Evolutionary conservation across 257 asterid genomes (phyloP), one percentile per base, ranked within the genome.

Genomic region (Osmanthus fragrans): DNA sequence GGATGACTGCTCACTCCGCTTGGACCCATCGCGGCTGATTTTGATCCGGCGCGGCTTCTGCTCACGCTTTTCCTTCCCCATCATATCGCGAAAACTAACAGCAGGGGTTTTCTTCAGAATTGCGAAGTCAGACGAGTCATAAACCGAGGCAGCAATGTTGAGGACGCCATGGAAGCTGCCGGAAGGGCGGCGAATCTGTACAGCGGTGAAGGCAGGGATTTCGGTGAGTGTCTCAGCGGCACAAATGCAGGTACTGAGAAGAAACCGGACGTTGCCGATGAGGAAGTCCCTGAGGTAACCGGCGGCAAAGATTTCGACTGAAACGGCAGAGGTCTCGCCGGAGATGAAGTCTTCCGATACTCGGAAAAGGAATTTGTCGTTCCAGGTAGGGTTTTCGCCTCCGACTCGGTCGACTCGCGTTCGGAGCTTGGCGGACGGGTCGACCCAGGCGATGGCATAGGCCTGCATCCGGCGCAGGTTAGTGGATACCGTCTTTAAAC

Each of bases 371-470:
- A 95, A 95, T 34, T 90, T 92, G 84, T 93, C 99, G 83, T 96
- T 93, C 99, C 98, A 93, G 68, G 91, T 90, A 37, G 99, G 98
- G 80, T 92, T 93, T 47, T 87, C 97, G 63, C 91, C 87, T 23
- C 95, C 95, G 64, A 86, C 71, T 1, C 87, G 84, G 78, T 96
- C 99, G 34, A 88, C 75, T 4, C 86, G 83, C 51, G 97, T 87
- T n/a, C 92, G 92, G 79, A 95, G 97, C 82, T 93, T 95, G n/a
- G 77, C 69, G 1, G 89, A 79, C 0, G 97, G 82, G 82, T 90
- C 80, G 51, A 93, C 87, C 94, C 98, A 91, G 23, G 91, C 81
- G 56, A 90, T 51, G 63, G 97, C 99, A 90, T 93, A 95, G 63
- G 96, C 86, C 12, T 90, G 88, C 85, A 89, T 32, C 27, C 89